Base-by-base conservation (phyloP, 2,329 filamentous ascomycete genomes). In the Clonostachys sp. region DNA sequence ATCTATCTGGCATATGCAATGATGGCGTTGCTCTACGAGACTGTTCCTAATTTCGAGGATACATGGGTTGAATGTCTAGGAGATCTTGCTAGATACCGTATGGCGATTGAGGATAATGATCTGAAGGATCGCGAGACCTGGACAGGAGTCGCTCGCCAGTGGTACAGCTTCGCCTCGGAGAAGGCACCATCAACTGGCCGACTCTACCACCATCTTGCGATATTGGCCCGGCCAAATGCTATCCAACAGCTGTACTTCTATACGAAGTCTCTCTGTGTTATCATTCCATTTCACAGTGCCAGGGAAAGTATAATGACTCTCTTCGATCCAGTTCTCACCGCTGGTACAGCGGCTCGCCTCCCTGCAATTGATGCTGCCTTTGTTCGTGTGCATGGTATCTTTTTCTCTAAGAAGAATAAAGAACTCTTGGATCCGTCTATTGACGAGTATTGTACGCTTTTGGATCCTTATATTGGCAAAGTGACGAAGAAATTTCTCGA, bases 1-100 rank as follows among this genome's bases (percentile, higher is more conserved):
- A 90, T 97, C 1, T 95, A 95, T 52, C 66, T 92, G 14, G 86
- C 91, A 0, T 97, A 96, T 53, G 87, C 86, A 3, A 95, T 95
- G 82, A 89, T 96, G 79, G 86, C 89, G 0, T 66, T 96, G 0
- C 66, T 96, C 0, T 87, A 91, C 50, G 92, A 97, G 57, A 95
- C 89, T 0, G 89, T 96, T 0, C 84, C 87, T 0, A 75, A 80
- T 0, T 96, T 95, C 54, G 80, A 87, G 45, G 87, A 94, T 48
- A 96, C 89, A 0, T 97, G 92, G 92, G 89, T 95, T 9, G 92
- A 96, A 54, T 96, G 91, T 46, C 70, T 97, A 0, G 92, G 92
- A 0, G 91, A 97, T 59, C 67, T 97, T 0, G 87, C 86, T 0
- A 75, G 91, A 17, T 96, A 95, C 41, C 63, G 77, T 1, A 96